Percentiles rank a stretch among this genome's conserved stretches.
These are phyloP conservation scores for Pyrenophora tritici-repentis DNA, from an alignment of 2,329 filamentous ascomycete species.

Conservation along the genomic window DNA sequence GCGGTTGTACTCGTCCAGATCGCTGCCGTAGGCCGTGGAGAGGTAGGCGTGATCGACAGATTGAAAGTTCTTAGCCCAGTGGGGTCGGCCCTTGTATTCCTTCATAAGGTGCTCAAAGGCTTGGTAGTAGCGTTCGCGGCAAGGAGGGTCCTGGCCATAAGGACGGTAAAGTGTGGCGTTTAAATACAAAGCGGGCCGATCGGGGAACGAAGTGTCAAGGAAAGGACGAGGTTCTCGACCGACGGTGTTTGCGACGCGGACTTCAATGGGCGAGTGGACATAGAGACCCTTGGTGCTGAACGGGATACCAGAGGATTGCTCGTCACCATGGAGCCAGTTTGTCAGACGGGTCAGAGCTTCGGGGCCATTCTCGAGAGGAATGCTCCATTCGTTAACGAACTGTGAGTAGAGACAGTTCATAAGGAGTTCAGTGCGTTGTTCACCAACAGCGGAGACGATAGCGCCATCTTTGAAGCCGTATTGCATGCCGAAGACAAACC, in stretches of 20 bases:
- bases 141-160: conserved; percentile 77
- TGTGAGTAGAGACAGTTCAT: conserved; percentile 99
- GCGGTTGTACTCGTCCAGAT: conserved; percentile 68
- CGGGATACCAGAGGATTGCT: conserved; percentile 72
- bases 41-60: conserved; percentile 64
- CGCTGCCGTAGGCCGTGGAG: conserved; percentile 69
- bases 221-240: conserved; percentile 61
- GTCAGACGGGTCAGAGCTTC: conserved; percentile 83
- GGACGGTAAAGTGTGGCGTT: conserved; percentile 90
- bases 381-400: conserved; percentile 97
- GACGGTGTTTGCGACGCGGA: conserved; percentile 78
- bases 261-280: conserved; percentile 89
- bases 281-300: conserved; percentile 79
- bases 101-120: conserved; percentile 92
- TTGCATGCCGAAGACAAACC: conserved; percentile 97
- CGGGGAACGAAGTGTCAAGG: conserved; percentile 71
- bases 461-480: conserved; percentile 82
- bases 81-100: conserved; percentile 78
- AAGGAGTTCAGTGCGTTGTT: conserved; percentile 77
- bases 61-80: conserved; percentile 92
- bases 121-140: conserved; percentile 77
- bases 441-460: conserved; percentile 75
- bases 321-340: conserved; percentile 83
- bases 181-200: conserved; percentile 80
- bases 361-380: conserved; percentile 83